These are phyloP conservation scores for Coniochaeta sp. DNA, from an alignment of 2,329 filamentous ascomycete species.

Conservation along the genomic window DNA sequence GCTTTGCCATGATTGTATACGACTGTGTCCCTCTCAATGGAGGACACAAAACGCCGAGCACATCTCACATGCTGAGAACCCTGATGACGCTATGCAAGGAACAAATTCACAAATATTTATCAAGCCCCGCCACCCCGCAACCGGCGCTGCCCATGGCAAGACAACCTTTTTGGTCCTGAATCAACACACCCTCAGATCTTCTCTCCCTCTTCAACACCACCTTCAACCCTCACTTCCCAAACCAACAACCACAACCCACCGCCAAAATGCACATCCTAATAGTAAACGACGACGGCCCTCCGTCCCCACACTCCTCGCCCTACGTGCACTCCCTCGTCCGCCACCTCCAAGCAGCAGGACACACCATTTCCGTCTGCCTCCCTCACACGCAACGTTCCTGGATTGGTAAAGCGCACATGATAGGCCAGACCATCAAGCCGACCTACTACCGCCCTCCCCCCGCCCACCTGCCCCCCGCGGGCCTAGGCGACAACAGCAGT, in stretches of 20 bases:
- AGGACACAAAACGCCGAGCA: no score
- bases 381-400: conserved; percentile 90
- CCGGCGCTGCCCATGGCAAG: not conserved
- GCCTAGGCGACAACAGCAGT: conserved; percentile 26
- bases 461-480: conserved; percentile 23
- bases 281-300: conserved; percentile 76
- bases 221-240: not conserved
- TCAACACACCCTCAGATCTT: no score
- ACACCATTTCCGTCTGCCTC: conserved; percentile 85
- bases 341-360: conserved; percentile 66
- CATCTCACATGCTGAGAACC: no score
- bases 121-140: conserved; percentile 2
- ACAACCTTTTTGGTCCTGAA: no score
- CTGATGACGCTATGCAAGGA: conserved; percentile 1
- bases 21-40: no score
- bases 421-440: conserved; percentile 79
- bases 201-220: no score
- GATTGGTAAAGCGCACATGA: conserved; percentile 97
- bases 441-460: conserved; percentile 66
- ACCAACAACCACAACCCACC: not conserved
- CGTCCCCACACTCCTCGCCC: conserved; percentile 69
- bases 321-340: conserved; percentile 71
- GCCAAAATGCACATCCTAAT: conserved; percentile 55
- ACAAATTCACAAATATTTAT: not conserved
- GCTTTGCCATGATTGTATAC: no score